Evolutionary conservation across 768 basidiomycete species (phyloP), one percentile per base, ranked within the genome.

Genomic region (Cystobasidium tubakii): DNA sequence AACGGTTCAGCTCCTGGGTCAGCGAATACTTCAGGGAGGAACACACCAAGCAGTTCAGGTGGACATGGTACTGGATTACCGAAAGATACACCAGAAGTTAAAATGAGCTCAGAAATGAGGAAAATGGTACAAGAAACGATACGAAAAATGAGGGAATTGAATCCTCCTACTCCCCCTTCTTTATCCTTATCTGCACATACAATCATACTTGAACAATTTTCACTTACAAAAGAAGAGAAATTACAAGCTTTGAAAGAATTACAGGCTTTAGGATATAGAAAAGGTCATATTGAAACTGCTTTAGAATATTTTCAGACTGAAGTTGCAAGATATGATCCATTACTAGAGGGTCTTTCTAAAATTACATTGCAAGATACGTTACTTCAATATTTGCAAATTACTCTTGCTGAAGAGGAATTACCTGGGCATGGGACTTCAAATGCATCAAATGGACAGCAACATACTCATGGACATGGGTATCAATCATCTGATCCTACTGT

Each of bases 341-440:
- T 74, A 78, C 76, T 27, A 65, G 39, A 60, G 31, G 3, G 77
- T 81, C 19, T 83, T 87, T 17, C 88, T 88, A 13, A 80, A 85
- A 1, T 82, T 89, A n/a, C 83, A 86, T 86, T 88, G 3, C 81
- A 92, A 17, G 88, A 92, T 79, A 90, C 91, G 0, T 87, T 87
- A 65, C 88, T 93, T 55, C 90, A 92, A 76, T 91, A 91, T 82
- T 84, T 96, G 1, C 84, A 95, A 55, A 84, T 95, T 25, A 86
- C 90, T 77, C 79, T 90, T 4, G 89, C 92, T 0, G 93, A 97
- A 82, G 88, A 90, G 73, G 92, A 95, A 77, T 85, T 96, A 3
- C 94, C 94, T 0, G 64, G 67, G 9, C 66, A 80, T 29, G 82
- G 82, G 74, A 75, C 79, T 23, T 76, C 82, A 73, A 21, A 23